phyloP scores from a whole-genome alignment of 2,329 filamentous ascomycete genomes.

The Fusarium newnesense region DNA sequence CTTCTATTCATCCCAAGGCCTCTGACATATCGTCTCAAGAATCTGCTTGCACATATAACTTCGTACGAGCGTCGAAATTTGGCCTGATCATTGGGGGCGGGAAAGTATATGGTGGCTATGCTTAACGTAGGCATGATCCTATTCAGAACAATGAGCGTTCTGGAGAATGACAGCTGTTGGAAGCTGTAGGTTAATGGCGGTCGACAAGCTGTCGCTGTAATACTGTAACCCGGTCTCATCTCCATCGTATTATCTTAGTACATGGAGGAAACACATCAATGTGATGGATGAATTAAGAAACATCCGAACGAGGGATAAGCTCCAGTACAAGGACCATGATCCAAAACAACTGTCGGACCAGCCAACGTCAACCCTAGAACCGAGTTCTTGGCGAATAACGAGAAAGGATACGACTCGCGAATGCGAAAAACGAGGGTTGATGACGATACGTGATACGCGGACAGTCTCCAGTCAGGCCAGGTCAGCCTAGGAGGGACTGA shows the following conservation, averaged over 20 bases:
- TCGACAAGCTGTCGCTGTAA: neutral
- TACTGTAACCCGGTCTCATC: neutral
- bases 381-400: conserved; percentile 4
- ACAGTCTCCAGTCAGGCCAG: neutral
- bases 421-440: neutral
- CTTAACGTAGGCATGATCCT: neutral
- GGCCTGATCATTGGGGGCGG: neutral
- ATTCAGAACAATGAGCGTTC: neutral
- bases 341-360: neutral
- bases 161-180: neutral
- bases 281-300: neutral
- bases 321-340: neutral
- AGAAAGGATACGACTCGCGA: neutral
- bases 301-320: neutral
- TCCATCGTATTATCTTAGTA: neutral
- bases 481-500: neutral
- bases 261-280: neutral
- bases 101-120: neutral
- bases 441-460: conserved; percentile 19
- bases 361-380: neutral
- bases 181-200: too few relatives aligned
- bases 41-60: neutral
- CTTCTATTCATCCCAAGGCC: neutral
- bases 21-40: neutral
- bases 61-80: neutral